phyloP scores from a whole-genome alignment of 179 eudicot species.

The Silene noctiflora region DNA sequence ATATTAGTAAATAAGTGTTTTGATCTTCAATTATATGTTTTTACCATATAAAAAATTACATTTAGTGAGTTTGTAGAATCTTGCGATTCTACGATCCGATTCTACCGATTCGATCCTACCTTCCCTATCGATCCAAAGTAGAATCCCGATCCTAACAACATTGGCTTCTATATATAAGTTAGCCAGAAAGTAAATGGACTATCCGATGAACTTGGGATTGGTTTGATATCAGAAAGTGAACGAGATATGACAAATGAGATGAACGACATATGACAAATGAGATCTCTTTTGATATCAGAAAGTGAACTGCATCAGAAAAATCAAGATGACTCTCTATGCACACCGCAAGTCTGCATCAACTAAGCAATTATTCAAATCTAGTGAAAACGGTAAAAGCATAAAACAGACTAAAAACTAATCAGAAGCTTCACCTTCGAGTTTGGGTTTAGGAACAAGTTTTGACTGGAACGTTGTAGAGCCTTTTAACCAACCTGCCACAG shows the following conservation, averaged over 20 bases:
- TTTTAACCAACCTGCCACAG: conserved; percentile 88
- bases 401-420: neutral
- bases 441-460: conserved; percentile 66
- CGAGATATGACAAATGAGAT: neutral
- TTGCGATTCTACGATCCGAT: no score
- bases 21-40: no score
- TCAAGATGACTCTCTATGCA: neutral
- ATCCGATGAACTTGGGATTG: neutral
- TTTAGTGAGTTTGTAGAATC: no score
- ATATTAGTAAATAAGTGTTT: no score
- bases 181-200: neutral
- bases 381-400: neutral
- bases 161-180: neutral
- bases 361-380: neutral
- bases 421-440: conserved; percentile 67
- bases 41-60: no score
- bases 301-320: neutral
- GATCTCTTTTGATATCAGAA: neutral
- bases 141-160: no score
- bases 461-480: conserved; percentile 57
- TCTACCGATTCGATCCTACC: no score
- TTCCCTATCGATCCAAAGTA: no score
- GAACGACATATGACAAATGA: neutral
- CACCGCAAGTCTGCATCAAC: conserved; percentile 1
- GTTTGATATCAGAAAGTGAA: neutral